phyloP scores from a whole-genome alignment of 345 rosid genomes.

The Jatropha curcas region DNA sequence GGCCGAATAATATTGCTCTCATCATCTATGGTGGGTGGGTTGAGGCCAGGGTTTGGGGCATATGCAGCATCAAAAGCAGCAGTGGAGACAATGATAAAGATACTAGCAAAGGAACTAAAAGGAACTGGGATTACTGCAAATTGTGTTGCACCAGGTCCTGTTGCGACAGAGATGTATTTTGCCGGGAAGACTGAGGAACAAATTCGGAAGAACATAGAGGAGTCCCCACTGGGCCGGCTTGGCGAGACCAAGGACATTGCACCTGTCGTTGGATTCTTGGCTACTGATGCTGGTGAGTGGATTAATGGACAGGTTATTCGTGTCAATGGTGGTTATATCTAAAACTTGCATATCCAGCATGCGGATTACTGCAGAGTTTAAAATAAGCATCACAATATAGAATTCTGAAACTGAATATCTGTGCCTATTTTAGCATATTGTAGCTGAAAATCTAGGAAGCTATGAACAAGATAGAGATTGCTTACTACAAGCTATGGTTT shows the following conservation, averaged over 20 bases:
- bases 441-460: no score
- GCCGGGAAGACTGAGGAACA: conserved; percentile 28
- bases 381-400: no score
- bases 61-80: conserved; percentile 45
- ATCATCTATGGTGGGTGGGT: conserved; percentile 23
- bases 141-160: conserved; percentile 43
- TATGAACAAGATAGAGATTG: no score
- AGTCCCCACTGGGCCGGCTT: conserved; percentile 27
- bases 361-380: not conserved
- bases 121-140: conserved; percentile 43
- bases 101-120: conserved; percentile 39
- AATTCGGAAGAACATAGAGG: conserved; percentile 17
- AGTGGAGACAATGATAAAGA: conserved; percentile 36
- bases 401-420: no score
- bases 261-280: conserved; percentile 36
- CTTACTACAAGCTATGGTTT: no score
- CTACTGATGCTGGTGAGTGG: conserved; percentile 35
- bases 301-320: conserved; percentile 39
- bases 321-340: conserved; percentile 34
- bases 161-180: conserved; percentile 38
- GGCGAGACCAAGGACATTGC: conserved; percentile 35
- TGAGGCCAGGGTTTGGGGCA: conserved; percentile 26
- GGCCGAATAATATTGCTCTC: conserved; percentile 35
- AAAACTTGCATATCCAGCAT: not conserved
- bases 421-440: no score